Conservation (phyloP, 495 filamentous ascomycete species). For the Antarctomyces pellizariae region DNA sequence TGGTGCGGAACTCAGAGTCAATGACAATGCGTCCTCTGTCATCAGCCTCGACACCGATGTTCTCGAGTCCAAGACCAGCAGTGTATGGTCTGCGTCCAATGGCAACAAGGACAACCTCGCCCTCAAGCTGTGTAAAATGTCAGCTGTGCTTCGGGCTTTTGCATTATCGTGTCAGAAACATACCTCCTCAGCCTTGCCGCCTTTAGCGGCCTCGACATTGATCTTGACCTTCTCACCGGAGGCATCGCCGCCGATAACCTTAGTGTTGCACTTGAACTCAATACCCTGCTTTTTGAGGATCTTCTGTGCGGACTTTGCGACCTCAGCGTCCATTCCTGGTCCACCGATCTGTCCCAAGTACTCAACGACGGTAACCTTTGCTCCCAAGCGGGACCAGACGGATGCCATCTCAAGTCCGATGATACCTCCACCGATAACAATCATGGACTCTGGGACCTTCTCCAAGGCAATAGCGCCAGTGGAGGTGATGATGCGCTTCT, state of each 20-base stretch:
- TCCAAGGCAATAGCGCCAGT: slow-evolving; percentile 78
- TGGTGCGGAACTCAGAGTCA: slow-evolving; percentile 96
- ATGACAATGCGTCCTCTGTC: slow-evolving; percentile 86
- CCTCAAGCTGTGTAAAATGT: slow-evolving; percentile 49
- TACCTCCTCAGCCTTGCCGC: slow-evolving; percentile 79
- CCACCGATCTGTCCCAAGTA: slow-evolving; percentile 92
- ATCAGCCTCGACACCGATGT: slow-evolving; percentile 82
- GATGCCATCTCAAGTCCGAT: slow-evolving; percentile 98
- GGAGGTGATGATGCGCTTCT: slow-evolving; percentile 90
- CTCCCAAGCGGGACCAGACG: slow-evolving; percentile 81
- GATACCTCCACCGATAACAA: slow-evolving; percentile 95
- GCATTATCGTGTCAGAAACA: slow-evolving; percentile 16
- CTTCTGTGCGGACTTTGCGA: slow-evolving; percentile 81
- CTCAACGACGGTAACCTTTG: slow-evolving; percentile 92
- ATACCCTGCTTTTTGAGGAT: slow-evolving; percentile 90
- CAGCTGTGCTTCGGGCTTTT: slow-evolving; percentile 5
- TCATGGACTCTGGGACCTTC: slow-evolving; percentile 89
- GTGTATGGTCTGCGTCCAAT: slow-evolving; percentile 95
- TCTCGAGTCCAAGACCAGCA: slow-evolving; percentile 71
- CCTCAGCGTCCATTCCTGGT: slow-evolving; percentile 89
- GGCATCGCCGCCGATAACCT: slow-evolving; percentile 71
- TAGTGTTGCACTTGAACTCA: slow-evolving; percentile 94
- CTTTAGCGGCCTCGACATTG: slow-evolving; percentile 78
- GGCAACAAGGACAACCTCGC: slow-evolving; percentile 88
- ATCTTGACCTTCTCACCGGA: slow-evolving; percentile 53